Evolutionary conservation across 345 rosid species (phyloP).

Genomic region (Geranium rotundifolium): DNA sequence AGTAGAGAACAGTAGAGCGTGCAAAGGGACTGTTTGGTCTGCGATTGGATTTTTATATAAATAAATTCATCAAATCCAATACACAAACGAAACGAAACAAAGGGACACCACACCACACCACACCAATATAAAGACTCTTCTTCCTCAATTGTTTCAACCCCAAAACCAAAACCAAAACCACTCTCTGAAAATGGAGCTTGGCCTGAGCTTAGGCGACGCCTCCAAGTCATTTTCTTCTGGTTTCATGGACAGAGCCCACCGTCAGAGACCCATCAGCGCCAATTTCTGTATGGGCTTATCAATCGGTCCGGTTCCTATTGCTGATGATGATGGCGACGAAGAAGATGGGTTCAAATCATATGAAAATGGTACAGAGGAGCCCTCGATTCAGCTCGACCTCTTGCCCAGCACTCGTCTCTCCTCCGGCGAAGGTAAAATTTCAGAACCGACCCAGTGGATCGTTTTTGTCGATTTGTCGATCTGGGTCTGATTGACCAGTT

Average conservation of each 20-base stretch:
- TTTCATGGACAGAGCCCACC: constrained; percentile 36
- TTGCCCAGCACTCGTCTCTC: constrained; percentile 49
- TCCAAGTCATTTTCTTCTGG: constrained; percentile 40
- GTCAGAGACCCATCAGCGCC: neutral
- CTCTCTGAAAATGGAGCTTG: constrained; percentile 53
- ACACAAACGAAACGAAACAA: neutral
- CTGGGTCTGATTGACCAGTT: constrained; percentile 29
- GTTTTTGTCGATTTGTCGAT: neutral
- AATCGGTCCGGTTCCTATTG: constrained; percentile 18
- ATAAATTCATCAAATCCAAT: neutral
- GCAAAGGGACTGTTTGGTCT: neutral
- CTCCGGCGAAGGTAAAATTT: constrained; percentile 21
- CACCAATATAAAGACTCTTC: neutral
- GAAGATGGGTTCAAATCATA: constrained; percentile 2
- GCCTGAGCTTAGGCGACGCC: constrained; percentile 70
- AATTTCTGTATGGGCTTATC: constrained; percentile 56
- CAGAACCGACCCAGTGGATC: neutral
- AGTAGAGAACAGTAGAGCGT: neutral
- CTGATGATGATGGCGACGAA: constrained; percentile 4
- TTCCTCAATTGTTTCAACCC: neutral
- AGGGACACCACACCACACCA: neutral
- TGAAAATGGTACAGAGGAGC: constrained; percentile 30
- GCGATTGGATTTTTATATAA: neutral
- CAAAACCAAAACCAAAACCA: neutral
- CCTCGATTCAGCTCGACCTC: constrained; percentile 60